A percentile compares a stretch with the other conserved stretches of the same genome.
Evolutionary conservation across 2,329 filamentous ascomycete genomes (phyloP).

Genomic region (Stemphylium beticola): DNA sequence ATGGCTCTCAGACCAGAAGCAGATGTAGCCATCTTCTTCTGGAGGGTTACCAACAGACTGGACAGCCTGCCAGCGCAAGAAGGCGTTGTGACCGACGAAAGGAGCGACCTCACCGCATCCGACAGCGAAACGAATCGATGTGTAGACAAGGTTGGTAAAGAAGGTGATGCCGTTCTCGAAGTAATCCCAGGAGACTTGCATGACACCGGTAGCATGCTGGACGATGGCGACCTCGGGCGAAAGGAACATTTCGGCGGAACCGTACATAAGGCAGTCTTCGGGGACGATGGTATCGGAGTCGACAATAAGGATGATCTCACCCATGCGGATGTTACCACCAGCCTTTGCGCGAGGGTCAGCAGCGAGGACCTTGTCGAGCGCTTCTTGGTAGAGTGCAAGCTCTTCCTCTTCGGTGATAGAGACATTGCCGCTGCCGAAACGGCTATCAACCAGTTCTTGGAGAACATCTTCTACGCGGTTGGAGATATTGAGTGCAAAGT

Average conservation of each 20-base stretch:
- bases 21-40: slow-evolving; percentile 61
- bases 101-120: slow-evolving; percentile 73
- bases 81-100: slow-evolving; percentile 78
- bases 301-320: slow-evolving; percentile 76
- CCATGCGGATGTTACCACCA: slow-evolving; percentile 81
- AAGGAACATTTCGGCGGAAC: slow-evolving; percentile 79
- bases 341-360: slow-evolving; percentile 74
- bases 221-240: slow-evolving; percentile 79
- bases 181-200: slow-evolving; percentile 73
- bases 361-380: slow-evolving; percentile 68
- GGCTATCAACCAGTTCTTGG: slow-evolving; percentile 54
- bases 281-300: slow-evolving; percentile 52
- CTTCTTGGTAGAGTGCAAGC: slow-evolving; percentile 31
- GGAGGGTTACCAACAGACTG: slow-evolving; percentile 59
- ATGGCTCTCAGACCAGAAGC: slow-evolving; percentile 77
- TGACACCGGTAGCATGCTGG: slow-evolving; percentile 70
- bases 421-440: slow-evolving; percentile 16
- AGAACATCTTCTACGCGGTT: slow-evolving; percentile 68
- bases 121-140: slow-evolving; percentile 71
- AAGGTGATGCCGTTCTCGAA: slow-evolving; percentile 78
- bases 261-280: slow-evolving; percentile 76
- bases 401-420: slow-evolving; percentile 45
- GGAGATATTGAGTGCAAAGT: slow-evolving; percentile 68
- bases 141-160: slow-evolving; percentile 79
- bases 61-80: slow-evolving; percentile 71